Percentiles rank a stretch among this genome's conserved stretches.
Evolutionary conservation across 1,284 basidiomycete genomes (phyloP).

Genomic region (Quambalaria eucalypti): DNA sequence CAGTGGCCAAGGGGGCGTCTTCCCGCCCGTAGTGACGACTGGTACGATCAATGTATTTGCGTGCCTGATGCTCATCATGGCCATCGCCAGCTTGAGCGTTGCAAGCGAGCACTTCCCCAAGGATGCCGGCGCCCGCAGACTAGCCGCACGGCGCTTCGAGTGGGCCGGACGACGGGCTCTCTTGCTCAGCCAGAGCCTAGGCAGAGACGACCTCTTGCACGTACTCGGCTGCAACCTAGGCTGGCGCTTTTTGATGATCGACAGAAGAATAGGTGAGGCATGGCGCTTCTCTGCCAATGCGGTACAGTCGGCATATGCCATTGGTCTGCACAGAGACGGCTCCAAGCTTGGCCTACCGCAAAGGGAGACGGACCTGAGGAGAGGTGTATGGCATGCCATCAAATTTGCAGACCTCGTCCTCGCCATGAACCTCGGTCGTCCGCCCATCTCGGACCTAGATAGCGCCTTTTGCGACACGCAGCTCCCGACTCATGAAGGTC

Average conservation of each 20-base stretch:
- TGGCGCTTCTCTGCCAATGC: constrained; percentile 25
- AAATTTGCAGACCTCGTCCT: constrained; percentile 26
- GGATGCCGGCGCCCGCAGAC: neutral
- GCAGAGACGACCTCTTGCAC: constrained; percentile 24
- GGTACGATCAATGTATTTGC: constrained; percentile 34
- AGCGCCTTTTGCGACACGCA: constrained; percentile 31
- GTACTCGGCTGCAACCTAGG: constrained; percentile 26
- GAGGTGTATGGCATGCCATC: constrained; percentile 33
- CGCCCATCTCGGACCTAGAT: constrained; percentile 24
- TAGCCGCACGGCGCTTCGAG: constrained; percentile 6
- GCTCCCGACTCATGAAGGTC: constrained; percentile 17
- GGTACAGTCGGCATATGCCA: constrained; percentile 25
- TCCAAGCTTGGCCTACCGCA: constrained; percentile 21
- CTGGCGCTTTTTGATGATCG: constrained; percentile 33
- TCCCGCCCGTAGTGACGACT: constrained; percentile 25
- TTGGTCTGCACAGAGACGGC: constrained; percentile 42
- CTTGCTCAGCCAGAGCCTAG: constrained; percentile 9
- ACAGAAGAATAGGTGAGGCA: constrained; percentile 28
- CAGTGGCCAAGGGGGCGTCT: constrained; percentile 11
- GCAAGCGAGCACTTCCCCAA: constrained; percentile 6
- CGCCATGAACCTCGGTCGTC: constrained; percentile 29
- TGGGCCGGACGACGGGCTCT: constrained; percentile 10
- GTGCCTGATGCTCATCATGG: constrained; percentile 23
- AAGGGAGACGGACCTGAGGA: constrained; percentile 25
- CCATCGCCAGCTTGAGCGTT: constrained; percentile 16